Evolutionary conservation across 1,284 basidiomycete species (phyloP), one percentile per base, ranked within the genome.

Genomic region (Papiliotrema fonsecae): DNA sequence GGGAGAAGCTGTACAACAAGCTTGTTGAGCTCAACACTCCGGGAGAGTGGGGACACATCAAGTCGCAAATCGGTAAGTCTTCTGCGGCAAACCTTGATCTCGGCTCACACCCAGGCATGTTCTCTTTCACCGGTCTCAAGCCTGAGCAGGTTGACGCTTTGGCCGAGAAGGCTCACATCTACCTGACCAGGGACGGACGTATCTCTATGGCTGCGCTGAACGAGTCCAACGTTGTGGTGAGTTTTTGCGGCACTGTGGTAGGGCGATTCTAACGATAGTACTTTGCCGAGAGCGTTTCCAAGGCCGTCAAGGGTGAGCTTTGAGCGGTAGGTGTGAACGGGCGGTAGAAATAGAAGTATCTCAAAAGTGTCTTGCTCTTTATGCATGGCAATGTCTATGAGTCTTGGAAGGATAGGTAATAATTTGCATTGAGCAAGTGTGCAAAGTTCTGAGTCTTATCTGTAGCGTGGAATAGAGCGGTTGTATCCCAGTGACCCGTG

Each of bases 171-270:
- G 90, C 90, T 16, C 88, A 94, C 73, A 83, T 98, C 65, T 98
- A 97, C 78, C 64, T 81, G 60, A 79, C 78, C 16, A 65, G 67
- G 48, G 76, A 78, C 55, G 90, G 90, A 38, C 86, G 90, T 62
- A 92, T 93, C 65, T 92, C 89, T 40, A 96, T 97, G 91, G 91
- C 96, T 57, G 96, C 90, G 25, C 76, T 98, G 67, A 98, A 97
- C 79, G 77, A 78, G 52, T 73, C 77, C 68, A 98, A 98, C 79
- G 84, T 97, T 62, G 84, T 86, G 63, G 62, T 64, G 50, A 56
- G 61, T 57, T 9, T 4, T 5, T 30, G 16, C 19, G 34, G n/a
- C 34, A n/a, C 6, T 19, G 19, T 16, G 19, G 4, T 16, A 16
- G 34, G 5, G 6, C 79, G 77, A 78, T 52, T 73, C 77, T 67